phyloP scores from a whole-genome alignment of 2,329 filamentous ascomycete genomes.

The Elsinoe fawcettii region DNA sequence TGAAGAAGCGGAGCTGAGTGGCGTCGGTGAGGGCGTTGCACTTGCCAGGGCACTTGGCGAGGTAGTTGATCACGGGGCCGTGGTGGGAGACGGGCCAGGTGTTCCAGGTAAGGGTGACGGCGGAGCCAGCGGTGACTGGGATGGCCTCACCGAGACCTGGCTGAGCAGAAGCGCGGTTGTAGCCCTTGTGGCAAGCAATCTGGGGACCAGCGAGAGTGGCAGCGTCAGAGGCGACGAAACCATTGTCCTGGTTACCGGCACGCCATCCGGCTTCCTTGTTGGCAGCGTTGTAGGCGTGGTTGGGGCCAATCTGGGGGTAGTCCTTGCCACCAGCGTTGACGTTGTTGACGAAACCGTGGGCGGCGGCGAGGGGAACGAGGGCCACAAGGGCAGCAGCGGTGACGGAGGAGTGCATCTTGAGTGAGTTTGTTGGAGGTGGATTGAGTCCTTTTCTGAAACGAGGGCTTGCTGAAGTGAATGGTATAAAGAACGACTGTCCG shows the following conservation, averaged over 20 bases:
- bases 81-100: slow-evolving; percentile 59
- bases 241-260: slow-evolving; percentile 38
- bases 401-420: slow-evolving; percentile 24
- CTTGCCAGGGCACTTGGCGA: slow-evolving; percentile 51
- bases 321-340: slow-evolving; percentile 42
- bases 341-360: slow-evolving; percentile 40
- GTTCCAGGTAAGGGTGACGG: slow-evolving; percentile 54
- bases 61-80: slow-evolving; percentile 57
- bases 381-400: slow-evolving; percentile 25
- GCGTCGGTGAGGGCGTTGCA: slow-evolving; percentile 47
- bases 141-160: slow-evolving; percentile 26
- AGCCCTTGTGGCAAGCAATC: slow-evolving; percentile 44
- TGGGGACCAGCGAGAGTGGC: slow-evolving; percentile 18
- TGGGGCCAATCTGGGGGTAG: slow-evolving; percentile 38
- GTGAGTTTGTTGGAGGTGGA: slow-evolving; percentile 11
- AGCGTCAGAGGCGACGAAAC: slow-evolving; percentile 25
- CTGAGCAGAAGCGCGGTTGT: slow-evolving; percentile 43
- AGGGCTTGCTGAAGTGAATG: slow-evolving; percentile 7
- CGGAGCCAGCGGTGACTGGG: slow-evolving; percentile 53
- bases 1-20: slow-evolving; percentile 51
- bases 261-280: slow-evolving; percentile 48
- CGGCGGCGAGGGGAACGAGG: slow-evolving; percentile 34
- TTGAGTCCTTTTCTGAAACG: slow-evolving; percentile 13
- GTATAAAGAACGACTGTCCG: slow-evolving; percentile 14
- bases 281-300: slow-evolving; percentile 32